Base-by-base conservation (phyloP, 805 yeast genomes). In the Metschnikowia bowlesiae region DNA sequence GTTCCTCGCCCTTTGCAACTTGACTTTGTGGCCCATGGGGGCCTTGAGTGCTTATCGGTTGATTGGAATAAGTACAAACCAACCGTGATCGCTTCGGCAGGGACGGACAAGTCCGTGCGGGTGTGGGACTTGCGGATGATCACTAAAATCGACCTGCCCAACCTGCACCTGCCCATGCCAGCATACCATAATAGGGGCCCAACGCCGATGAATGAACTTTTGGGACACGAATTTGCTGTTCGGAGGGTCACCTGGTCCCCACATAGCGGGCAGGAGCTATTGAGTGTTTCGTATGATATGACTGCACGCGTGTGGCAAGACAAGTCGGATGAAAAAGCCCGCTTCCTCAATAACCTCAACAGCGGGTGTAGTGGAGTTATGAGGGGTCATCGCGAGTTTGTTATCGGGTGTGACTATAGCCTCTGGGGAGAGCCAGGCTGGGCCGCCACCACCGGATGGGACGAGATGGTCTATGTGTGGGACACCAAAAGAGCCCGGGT, bases 401-500 rank as follows among this genome's bases (percentile, higher is more conserved):
- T 87, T 1, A 81, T 87, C 58, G 97, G 95, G 14, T 86, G 91
- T 55, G 98, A 94, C 70, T 94, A 96, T 87, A 85, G 96, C 56
- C 68, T 94, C 46, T 92, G 97, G 97, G 99, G 98, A 2, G 84
- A 83, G 58, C 95, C 94, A 1, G 97, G 97, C 1, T 91, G 94
- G 90, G 90, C 86, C 14, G 96, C 94, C 8, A 84, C 96, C 13
- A 85, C 91, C 0, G 97, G 96, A 1, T 92, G 97, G 96, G 99
- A 92, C 70, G 96, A 92, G 62, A 89, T 89, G 86, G 84, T 90
- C 6, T 85, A 86, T 63, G 79, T 94, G 7, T 94, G 96, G 96
- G 90, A 87, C 58, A 81, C 87, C 1, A 78, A 80, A 59, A 62
- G 79, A 31, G 48, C 39, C 31, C 45, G 38, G 45, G 11, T n/a